Evolutionary conservation across 1,139 yeast genomes (phyloP).

Genomic region (Zygosaccharomyces sapae): DNA sequence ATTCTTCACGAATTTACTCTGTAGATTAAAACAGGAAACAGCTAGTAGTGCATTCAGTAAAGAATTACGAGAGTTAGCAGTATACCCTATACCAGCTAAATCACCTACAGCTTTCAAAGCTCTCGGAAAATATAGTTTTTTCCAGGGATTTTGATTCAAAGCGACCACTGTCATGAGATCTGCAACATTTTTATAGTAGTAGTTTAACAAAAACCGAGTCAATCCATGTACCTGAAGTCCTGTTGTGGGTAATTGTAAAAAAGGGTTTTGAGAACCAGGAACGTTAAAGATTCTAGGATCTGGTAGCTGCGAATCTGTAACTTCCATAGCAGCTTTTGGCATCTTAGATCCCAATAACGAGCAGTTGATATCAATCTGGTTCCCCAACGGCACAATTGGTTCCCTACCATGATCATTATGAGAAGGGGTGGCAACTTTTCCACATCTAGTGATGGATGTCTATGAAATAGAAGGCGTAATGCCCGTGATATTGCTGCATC

Average conservation of each 20-base stretch:
- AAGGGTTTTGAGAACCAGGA: conserved; percentile 44
- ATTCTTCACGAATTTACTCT: conserved; percentile 52
- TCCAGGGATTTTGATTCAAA: conserved; percentile 82
- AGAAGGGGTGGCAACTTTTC: not conserved
- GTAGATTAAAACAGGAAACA: conserved; percentile 76
- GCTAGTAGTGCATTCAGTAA: conserved; percentile 75
- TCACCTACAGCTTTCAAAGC: conserved; percentile 78
- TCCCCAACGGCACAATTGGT: conserved; percentile 3
- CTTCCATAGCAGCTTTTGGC: conserved; percentile 41
- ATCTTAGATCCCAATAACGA: conserved; percentile 27
- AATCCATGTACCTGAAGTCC: conserved; percentile 63
- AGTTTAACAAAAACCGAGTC: conserved; percentile 63
- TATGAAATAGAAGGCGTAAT: conserved; percentile 17
- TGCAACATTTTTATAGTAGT: conserved; percentile 76
- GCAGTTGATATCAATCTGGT: conserved; percentile 18
- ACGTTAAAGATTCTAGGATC: conserved; percentile 34
- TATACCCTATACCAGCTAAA: conserved; percentile 65
- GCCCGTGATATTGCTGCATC: conserved; percentile 11
- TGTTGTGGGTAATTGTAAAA: conserved; percentile 54
- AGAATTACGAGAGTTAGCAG: conserved; percentile 74
- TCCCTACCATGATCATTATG: not conserved
- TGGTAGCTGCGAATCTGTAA: conserved; percentile 25
- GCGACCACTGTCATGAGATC: conserved; percentile 87
- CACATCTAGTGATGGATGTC: conserved; percentile 8
- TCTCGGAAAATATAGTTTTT: conserved; percentile 74